A percentile compares a stretch with the other conserved stretches of the same genome.
These are phyloP conservation scores for Pseudonectria buxi DNA, from an alignment of 2,329 filamentous ascomycete genomes.

Conservation along the genomic window DNA sequence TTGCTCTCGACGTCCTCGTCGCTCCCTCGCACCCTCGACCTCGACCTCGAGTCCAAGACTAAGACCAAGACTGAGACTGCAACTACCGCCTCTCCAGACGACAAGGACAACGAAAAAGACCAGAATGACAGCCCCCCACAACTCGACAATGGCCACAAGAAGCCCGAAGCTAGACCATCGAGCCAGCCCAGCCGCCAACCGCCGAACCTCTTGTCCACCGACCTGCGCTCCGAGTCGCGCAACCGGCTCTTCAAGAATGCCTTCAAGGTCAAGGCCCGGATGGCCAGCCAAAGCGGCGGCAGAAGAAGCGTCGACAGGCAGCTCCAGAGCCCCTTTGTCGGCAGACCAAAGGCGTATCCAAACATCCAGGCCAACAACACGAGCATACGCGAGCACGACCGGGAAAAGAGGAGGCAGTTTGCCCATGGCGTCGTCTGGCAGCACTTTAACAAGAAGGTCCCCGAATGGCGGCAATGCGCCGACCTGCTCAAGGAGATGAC, in stretches of 20 bases:
- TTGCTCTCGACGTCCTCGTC: conserved; percentile 11
- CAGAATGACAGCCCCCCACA: no score
- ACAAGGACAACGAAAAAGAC: no score
- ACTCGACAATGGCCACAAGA: no score
- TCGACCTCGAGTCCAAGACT: no score
- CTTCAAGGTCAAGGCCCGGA: conserved; percentile 17
- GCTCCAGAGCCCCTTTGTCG: conserved; percentile 22
- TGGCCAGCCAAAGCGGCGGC: conserved; percentile 3
- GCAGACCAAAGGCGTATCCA: conserved; percentile 23
- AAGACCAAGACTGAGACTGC: no score
- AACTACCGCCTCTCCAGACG: no score
- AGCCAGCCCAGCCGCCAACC: background rate
- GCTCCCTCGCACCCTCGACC: conserved; percentile 2
- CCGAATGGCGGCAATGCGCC: conserved; percentile 36
- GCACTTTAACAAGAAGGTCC: conserved; percentile 20
- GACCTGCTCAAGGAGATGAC: conserved; percentile 32
- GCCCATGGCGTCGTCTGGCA: conserved; percentile 29
- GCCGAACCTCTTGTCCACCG: conserved; percentile 6
- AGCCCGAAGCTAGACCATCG: no score
- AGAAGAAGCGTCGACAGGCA: conserved; percentile 13
- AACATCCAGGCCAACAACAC: conserved; percentile 14
- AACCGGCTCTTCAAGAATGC: conserved; percentile 24
- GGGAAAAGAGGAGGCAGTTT: conserved; percentile 29
- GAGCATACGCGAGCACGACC: conserved; percentile 13
- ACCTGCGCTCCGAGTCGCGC: conserved; percentile 13